Evolutionary conservation across 139 green algal species (phyloP).

Genomic region (Protoeuglena noctilucae): DNA sequence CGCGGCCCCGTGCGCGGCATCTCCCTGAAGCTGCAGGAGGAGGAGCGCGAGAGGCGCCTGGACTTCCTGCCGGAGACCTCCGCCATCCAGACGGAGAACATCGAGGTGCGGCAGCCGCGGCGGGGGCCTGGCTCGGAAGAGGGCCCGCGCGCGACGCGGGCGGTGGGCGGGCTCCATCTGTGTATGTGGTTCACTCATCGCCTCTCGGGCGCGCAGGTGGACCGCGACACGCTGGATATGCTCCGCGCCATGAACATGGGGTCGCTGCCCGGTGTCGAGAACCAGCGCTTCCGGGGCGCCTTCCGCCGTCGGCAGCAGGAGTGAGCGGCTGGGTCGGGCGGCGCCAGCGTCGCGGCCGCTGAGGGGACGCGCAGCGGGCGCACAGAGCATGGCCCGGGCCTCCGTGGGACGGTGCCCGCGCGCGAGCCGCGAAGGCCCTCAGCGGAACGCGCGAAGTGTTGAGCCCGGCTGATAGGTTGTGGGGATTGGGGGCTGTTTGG

Average conservation of each 20-base stretch:
- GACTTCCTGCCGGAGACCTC: constrained; percentile 98
- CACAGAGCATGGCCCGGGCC: too few species aligned
- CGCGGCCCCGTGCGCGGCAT: constrained; percentile 94
- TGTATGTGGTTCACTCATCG: not conserved
- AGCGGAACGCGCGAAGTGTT: too few species aligned
- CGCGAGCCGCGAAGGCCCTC: too few species aligned
- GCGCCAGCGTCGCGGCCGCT: too few species aligned
- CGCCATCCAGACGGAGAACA: constrained; percentile 75
- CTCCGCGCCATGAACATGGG: constrained; percentile 82
- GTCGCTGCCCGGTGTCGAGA: constrained; percentile 60
- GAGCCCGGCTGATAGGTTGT: too few species aligned
- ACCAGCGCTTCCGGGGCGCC: too few species aligned
- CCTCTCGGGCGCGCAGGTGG: constrained; percentile 43
- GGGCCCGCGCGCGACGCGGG: not conserved
- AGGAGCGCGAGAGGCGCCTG: constrained; percentile 97
- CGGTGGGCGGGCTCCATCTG: too few species aligned
- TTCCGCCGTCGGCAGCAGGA: too few species aligned
- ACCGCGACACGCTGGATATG: constrained; percentile 94
- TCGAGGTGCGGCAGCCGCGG: constrained; percentile 51
- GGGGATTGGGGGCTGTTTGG: too few species aligned
- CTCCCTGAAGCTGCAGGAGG: constrained; percentile 99
- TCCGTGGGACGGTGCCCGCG: too few species aligned
- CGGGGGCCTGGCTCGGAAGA: not conserved
- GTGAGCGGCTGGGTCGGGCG: too few species aligned
- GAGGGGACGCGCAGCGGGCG: too few species aligned